Conservation (phyloP, 352 stramenopile genomes). For the Pythium dissotocum region DNA sequence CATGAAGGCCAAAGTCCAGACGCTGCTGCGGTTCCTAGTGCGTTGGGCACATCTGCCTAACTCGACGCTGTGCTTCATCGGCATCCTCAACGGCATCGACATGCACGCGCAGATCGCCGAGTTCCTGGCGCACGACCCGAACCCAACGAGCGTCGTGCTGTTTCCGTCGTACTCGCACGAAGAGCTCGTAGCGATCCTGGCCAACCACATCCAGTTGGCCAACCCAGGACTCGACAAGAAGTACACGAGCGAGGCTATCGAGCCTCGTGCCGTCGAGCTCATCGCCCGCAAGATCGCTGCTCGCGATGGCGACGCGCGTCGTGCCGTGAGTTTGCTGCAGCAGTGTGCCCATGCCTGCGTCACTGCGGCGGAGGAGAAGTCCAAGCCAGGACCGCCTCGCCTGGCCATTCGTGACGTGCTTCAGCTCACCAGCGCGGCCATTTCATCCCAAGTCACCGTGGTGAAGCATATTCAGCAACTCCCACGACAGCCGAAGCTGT, state of each 20-base stretch:
- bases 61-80: slow-evolving; percentile 47
- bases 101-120: slow-evolving; percentile 59
- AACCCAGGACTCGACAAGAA: neutral
- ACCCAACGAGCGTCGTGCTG: slow-evolving; percentile 36
- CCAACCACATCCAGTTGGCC: slow-evolving; percentile 36
- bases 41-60: slow-evolving; percentile 48
- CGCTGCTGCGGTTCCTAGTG: slow-evolving; percentile 60
- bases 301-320: slow-evolving; percentile 64
- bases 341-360: slow-evolving; percentile 44
- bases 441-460: slow-evolving; percentile 35
- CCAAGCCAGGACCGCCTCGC: neutral
- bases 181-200: slow-evolving; percentile 51
- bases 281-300: slow-evolving; percentile 69
- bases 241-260: slow-evolving; percentile 27
- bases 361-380: neutral
- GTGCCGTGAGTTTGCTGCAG: slow-evolving; percentile 60
- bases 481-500: slow-evolving; percentile 60
- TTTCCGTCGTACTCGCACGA: slow-evolving; percentile 63
- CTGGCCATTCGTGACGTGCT: slow-evolving; percentile 40
- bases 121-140: slow-evolving; percentile 34
- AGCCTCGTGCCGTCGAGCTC: slow-evolving; percentile 54
- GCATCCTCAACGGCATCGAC: slow-evolving; percentile 76
- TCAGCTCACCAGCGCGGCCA: slow-evolving; percentile 36
- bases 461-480: slow-evolving; percentile 60
- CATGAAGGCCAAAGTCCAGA: slow-evolving; percentile 45